Base-by-base conservation (phyloP, 108 stramenopile genomes). In the Cyclotella baltica region DNA sequence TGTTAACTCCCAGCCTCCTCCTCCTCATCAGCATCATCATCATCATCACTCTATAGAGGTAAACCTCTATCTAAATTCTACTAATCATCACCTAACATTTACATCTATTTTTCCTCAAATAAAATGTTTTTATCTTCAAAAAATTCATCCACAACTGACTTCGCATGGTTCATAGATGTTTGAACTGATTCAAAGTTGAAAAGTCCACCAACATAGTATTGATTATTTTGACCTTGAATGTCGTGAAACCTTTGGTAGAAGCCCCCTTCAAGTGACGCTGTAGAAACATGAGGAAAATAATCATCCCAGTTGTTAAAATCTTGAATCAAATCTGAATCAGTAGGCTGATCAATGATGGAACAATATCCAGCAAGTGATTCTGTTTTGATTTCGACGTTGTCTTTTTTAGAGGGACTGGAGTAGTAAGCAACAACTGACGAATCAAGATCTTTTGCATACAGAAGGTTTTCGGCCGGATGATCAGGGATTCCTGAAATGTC, bases 211-310 rank as follows among this genome's bases (percentile, higher is more conserved):
- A 27, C 25, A 27, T 9, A 56, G 19, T 56, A 56, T 9, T 25
- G 55, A 27, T 27, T 27, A 56, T 9, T n/a, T 8, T 25, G 6
- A 25, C 55, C 55, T n/a, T 56, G 55, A 27, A 25, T 16, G 13
- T 56, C 23, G 19, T 20, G 6, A n/a, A 56, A 25, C 19, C 23
- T 56, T 16, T n/a, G 6, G 25, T 56, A 56, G 19, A 56, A 56
- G 55, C 55, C 55, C 6, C 25, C 19, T 9, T 56, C 55, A 8
- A 56, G 20, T 6, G 55, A 25, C 8, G 8, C 55, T 18, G 9
- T 25, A 8, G 55, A 56, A 6, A 56, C 55, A 56, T 56, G 55
- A 56, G 55, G 55, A 27, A 56, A 56, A n/a, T 56, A 56, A 8
- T 15, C 55, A 8, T 15, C 55, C 20, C 25, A 27, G 8, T 56